Conservation (phyloP, 768 basidiomycete genomes). For the Boletellus ananiceps region DNA sequence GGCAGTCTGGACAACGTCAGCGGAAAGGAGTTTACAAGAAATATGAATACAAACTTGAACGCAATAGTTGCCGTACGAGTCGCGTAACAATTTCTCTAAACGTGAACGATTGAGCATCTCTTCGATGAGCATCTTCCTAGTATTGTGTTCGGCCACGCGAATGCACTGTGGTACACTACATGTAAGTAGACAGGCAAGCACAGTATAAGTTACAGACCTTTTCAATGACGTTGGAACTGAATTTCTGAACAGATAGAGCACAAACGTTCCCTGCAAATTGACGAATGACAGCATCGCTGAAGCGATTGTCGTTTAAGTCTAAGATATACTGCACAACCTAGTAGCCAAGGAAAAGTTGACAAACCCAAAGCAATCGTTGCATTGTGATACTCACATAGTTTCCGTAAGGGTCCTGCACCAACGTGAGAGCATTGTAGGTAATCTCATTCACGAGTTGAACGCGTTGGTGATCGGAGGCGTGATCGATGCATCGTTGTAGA, state of each 20-base stretch:
- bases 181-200: background rate
- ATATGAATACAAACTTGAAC: constrained; percentile 58
- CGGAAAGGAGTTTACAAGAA: background rate
- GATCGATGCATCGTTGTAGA: constrained; percentile 95
- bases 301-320: constrained; percentile 96
- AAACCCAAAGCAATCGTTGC: background rate
- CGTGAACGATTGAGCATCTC: constrained; percentile 93
- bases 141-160: constrained; percentile 93
- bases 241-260: constrained; percentile 96
- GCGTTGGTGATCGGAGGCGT: constrained; percentile 93
- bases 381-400: constrained; percentile 62
- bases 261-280: constrained; percentile 98
- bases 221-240: constrained; percentile 98
- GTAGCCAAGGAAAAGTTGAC: constrained; percentile 4
- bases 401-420: constrained; percentile 96
- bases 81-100: constrained; percentile 91
- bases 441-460: constrained; percentile 98
- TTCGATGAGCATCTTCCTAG: constrained; percentile 91
- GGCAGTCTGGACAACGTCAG: constrained; percentile 63
- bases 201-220: constrained; percentile 48
- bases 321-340: constrained; percentile 97
- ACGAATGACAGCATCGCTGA: constrained; percentile 95
- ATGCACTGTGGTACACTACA: constrained; percentile 46
- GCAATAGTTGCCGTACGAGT: constrained; percentile 96
- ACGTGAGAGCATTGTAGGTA: constrained; percentile 94